Evolutionary conservation across 2,329 filamentous ascomycete genomes (phyloP), one percentile per base, ranked within the genome.

Genomic region (Curvularia eragrostidis): DNA sequence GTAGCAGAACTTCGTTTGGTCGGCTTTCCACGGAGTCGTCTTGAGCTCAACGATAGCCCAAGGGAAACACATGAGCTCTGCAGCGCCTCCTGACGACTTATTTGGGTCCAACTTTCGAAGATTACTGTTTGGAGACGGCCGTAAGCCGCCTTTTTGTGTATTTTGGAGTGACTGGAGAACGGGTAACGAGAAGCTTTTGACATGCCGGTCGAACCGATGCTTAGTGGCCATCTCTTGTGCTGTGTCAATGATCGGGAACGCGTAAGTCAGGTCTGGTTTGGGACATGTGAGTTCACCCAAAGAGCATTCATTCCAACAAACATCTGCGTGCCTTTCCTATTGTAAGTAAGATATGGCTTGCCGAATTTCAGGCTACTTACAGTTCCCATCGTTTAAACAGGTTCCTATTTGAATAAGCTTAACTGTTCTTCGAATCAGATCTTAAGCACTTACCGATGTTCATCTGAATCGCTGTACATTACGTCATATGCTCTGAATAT

Each of bases 21-120:
- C 13, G 10, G 2, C 7, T 3, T 34, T 47, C n/a, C 6, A 5
- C 2, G 12, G n/a, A 19, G 32, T 30, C 5, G 21, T n/a, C 38
- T 54, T 60, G 19, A 53, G 54, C 32, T 65, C 62, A 23, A 65
- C 57, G 19, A 65, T 28, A 26, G 62, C 59, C 62, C 62, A 65
- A 3, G 62, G 62, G 34, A 62, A 65, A 42, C 62, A 65, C 9
- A 57, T 52, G 18, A 57, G 23, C 28, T 63, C 58, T 49, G 36
- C 42, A 38, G 49, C 54, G 15, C 50, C 28, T 21, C 15, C 19
- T 54, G 0, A 6, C 48, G 7, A 26, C 21, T 3, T 39, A 6
- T 15, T 21, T 24, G 51, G 49, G 12, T 28, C 19, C 15, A 18
- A 24, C 8, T 2, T 38, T 38, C 15, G 9, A 12, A 18, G 42